Conservation (phyloP, 345 rosid genomes). For the Hibiscus mutabilis region DNA sequence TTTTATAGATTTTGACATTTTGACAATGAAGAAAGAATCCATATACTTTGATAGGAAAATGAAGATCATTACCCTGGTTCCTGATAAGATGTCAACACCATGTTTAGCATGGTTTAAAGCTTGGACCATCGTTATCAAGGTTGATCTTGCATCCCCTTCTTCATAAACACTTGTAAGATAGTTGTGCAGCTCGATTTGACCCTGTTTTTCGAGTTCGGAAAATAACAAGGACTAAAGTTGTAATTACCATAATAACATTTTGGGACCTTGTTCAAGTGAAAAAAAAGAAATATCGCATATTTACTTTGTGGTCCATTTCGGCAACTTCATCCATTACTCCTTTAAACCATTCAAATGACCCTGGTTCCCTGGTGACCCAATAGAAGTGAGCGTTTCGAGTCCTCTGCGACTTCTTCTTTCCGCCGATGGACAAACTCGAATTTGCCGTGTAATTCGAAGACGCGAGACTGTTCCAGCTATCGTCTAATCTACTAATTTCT, state of each 20-base stretch:
- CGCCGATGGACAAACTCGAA: conserved; percentile 25
- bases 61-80: conserved; percentile 62
- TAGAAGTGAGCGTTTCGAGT: conserved; percentile 76
- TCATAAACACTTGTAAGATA: conserved; percentile 95
- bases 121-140: conserved; percentile 93
- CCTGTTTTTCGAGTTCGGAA: conserved; percentile 34
- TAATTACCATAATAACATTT: background rate
- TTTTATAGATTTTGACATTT: background rate
- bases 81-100: conserved; percentile 91
- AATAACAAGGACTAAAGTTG: conserved; percentile 4
- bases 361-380: conserved; percentile 96
- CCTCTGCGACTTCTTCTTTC: conserved; percentile 48
- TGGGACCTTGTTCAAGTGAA: background rate
- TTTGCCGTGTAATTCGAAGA: conserved; percentile 45
- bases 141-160: conserved; percentile 97
- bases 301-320: conserved; percentile 83
- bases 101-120: conserved; percentile 95
- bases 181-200: conserved; percentile 92
- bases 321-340: conserved; percentile 96
- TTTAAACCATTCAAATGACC: conserved; percentile 94
- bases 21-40: too few relatives aligned
- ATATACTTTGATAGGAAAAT: background rate
- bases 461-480: conserved; percentile 61
- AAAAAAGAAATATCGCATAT: background rate
- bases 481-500: conserved; percentile 57